Conservation (phyloP, 2,329 filamentous ascomycete genomes). For the Curvularia hawaiiensis region DNA sequence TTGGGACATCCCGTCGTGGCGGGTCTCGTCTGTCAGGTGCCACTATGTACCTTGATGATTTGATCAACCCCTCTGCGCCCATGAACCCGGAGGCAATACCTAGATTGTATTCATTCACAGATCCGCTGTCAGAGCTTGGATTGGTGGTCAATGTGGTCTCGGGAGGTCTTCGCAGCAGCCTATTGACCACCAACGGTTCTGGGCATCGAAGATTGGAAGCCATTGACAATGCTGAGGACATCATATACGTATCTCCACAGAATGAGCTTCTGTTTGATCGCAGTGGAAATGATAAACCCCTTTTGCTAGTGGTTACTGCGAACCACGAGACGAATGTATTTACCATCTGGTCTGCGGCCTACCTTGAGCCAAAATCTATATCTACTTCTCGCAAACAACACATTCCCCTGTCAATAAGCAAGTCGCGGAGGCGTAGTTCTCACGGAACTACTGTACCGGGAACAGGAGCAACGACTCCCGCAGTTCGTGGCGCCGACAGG, state of each 20-base stretch:
- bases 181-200: conserved; percentile 39
- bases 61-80: conserved; percentile 32
- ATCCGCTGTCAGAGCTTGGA: conserved; percentile 85
- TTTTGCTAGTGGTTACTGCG: conserved; percentile 79
- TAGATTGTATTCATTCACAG: conserved; percentile 80
- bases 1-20: conserved; percentile 29
- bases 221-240: conserved; percentile 78
- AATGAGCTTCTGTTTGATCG: conserved; percentile 60
- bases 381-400: conserved; percentile 50
- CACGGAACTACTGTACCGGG: conserved; percentile 60
- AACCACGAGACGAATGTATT: conserved; percentile 79
- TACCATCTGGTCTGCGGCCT: conserved; percentile 83
- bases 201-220: conserved; percentile 56
- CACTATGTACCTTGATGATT: conserved; percentile 38
- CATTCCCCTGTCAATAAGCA: conserved; percentile 46
- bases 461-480: conserved; percentile 78
- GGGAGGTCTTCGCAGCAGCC: conserved; percentile 34
- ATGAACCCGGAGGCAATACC: conserved; percentile 62
- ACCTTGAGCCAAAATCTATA: conserved; percentile 69
- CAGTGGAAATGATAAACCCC: conserved; percentile 49
- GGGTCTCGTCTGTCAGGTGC: conserved; percentile 31
- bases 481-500: conserved; percentile 63
- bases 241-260: conserved; percentile 78
- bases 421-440: conserved; percentile 68
- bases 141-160: conserved; percentile 65